phyloP scores from a whole-genome alignment of 306 rosid genomes.

The Prunus armeniaca region DNA sequence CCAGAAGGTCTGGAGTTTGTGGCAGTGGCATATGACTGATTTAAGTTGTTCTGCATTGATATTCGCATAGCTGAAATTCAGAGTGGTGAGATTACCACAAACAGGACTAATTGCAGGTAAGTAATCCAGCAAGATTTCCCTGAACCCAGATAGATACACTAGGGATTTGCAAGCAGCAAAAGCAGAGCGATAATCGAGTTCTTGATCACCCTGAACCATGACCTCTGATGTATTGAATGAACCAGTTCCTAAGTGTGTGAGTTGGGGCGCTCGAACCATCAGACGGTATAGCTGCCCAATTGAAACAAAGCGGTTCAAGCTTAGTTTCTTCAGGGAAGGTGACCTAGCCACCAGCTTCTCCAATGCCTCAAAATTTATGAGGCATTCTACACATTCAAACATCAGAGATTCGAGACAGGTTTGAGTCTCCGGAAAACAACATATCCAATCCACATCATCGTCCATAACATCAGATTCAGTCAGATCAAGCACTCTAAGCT shows the following conservation, averaged over 20 bases:
- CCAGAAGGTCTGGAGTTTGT: conserved; percentile 68
- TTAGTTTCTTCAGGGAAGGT: conserved; percentile 67
- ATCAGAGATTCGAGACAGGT: conserved; percentile 64
- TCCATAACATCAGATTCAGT: conserved; percentile 60
- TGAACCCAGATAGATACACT: conserved; percentile 85
- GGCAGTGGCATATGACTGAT: conserved; percentile 58
- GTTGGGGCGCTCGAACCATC: conserved; percentile 64
- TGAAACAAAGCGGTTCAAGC: conserved; percentile 54
- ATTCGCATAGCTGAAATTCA: conserved; percentile 76
- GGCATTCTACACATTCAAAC: conserved; percentile 66
- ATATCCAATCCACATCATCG: conserved; percentile 74
- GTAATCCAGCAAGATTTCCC: conserved; percentile 54
- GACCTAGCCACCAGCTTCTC: conserved; percentile 80
- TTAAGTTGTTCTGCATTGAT: conserved; percentile 56
- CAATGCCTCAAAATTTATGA: conserved; percentile 67
- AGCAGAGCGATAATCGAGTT: conserved; percentile 59
- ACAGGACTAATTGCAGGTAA: conserved; percentile 60
- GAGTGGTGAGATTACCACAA: conserved; percentile 61
- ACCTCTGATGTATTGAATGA: conserved; percentile 42
- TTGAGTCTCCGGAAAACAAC: conserved; percentile 65
- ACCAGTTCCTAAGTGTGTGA: conserved; percentile 80
- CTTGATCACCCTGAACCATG: conserved; percentile 43
- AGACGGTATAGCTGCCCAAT: conserved; percentile 54
- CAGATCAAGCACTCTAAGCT: conserved; percentile 75
- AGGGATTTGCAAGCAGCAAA: conserved; percentile 72